Base-by-base conservation (phyloP, 2,329 filamentous ascomycete genomes). In the Colletotrichum sp. region DNA sequence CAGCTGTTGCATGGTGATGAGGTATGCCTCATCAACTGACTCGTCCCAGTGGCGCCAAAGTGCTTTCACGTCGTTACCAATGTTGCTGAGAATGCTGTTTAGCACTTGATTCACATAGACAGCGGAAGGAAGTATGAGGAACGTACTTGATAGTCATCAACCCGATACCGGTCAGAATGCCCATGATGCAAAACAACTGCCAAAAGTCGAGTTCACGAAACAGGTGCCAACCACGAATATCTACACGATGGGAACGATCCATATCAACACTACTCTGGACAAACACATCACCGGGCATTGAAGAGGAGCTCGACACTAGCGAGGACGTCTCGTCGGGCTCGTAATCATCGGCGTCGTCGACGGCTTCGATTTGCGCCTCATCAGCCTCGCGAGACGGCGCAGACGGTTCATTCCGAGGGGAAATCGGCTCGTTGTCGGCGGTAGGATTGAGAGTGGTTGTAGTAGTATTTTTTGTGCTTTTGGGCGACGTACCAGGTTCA, bases 121-220 rank as follows among this genome's bases (percentile, higher is more conserved):
- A 25, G 59, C 34, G 44, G 22, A 27, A 6, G 9, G 6, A n/a
- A 12, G 22, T 25, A 36, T 6, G 3, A 19, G 11, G 55, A 29
- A 88, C 94, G 85, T 89, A 98, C 96, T 99, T 99, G 86, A 99
- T 99, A 1, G 96, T 99, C 97, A 99, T 99, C 79, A 99, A 87
- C 13, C 97, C 97, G 80, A 98, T 94, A 69, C 97, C 97, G 7
- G 96, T 95, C 77, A 99, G 88, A n/a, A 98, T 91, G 52, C 93
- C 96, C 90, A 99, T 95, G 79, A 98, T 92, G 73, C 91, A 85
- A 84, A 98, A 99, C 32, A 98, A 87, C 81, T 98, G 94, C 96
- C 96, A 99, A 85, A 99, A 99, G 79, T 98, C 94, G 64, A 93
- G 81, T 77, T 90, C 92, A 69, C 88, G 88, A 36, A 98, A 86